A percentile compares a stretch with the other conserved stretches of the same genome.
These are phyloP conservation scores for Aureobasidium sp. DNA, from an alignment of 2,329 filamentous ascomycete genomes.

Conservation along the genomic window DNA sequence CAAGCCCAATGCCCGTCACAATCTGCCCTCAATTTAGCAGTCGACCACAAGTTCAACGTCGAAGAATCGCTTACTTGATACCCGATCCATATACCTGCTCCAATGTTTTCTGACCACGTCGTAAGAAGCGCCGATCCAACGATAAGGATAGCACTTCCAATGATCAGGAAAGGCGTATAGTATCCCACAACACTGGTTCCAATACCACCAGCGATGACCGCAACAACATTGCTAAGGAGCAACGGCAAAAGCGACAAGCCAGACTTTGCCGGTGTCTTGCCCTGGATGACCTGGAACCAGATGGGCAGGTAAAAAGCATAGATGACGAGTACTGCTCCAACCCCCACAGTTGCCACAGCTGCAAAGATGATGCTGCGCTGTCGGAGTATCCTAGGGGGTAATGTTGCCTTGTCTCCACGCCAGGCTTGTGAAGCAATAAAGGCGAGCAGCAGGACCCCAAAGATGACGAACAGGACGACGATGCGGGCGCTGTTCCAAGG, in stretches of 20 bases:
- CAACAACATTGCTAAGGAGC: constrained; percentile 36
- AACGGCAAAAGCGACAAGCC: constrained; percentile 35
- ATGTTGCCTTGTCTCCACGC: constrained; percentile 21
- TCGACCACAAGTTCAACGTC: background rate
- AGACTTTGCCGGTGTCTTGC: constrained; percentile 35
- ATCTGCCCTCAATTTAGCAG: constrained; percentile 21
- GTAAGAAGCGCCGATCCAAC: constrained; percentile 38
- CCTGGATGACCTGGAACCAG: constrained; percentile 37
- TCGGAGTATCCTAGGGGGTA: constrained; percentile 23
- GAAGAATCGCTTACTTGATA: constrained; percentile 22
- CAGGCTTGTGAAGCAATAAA: constrained; percentile 5
- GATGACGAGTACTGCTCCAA: constrained; percentile 40
- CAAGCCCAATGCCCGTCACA: constrained; percentile 30
- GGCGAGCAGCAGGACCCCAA: constrained; percentile 1
- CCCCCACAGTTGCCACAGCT: constrained; percentile 25
- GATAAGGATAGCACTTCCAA: constrained; percentile 33
- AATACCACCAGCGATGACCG: constrained; percentile 33
- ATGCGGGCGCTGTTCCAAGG: constrained; percentile 25
- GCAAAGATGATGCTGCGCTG: constrained; percentile 28
- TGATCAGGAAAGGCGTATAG: constrained; percentile 40
- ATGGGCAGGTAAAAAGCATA: constrained; percentile 31
- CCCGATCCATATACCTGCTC: constrained; percentile 19
- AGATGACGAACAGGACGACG: constrained; percentile 15
- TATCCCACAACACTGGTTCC: constrained; percentile 35
- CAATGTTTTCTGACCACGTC: constrained; percentile 18